Percentiles rank a stretch among this genome's conserved stretches.
These are phyloP conservation scores for Mitragyna speciosa DNA, from an alignment of 257 asterid genomes.

Conservation along the genomic window DNA sequence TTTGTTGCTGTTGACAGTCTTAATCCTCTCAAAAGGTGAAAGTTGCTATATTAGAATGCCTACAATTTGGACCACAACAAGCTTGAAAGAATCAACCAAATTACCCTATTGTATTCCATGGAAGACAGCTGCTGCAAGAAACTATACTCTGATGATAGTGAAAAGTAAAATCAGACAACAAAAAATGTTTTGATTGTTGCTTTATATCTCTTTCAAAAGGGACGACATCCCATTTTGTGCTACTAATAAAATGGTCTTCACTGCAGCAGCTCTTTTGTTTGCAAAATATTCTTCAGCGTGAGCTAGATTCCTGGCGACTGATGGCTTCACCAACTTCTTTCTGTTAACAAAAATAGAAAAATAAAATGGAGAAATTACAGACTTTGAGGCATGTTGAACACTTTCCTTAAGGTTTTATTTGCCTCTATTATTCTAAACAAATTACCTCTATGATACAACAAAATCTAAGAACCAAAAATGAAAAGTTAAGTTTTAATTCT, in stretches of 20 bases:
- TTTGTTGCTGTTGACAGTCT: neutral
- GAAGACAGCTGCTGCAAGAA: slow-evolving; percentile 22
- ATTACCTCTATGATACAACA: too few species aligned
- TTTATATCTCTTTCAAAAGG: slow-evolving; percentile 23
- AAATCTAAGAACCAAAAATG: too few species aligned
- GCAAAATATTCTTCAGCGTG: slow-evolving; percentile 90
- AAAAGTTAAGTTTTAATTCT: too few species aligned
- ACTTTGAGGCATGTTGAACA: too few species aligned
- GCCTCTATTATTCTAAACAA: too few species aligned
- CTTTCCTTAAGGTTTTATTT: too few species aligned
- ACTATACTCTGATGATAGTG: slow-evolving; percentile 24
- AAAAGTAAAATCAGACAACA: slow-evolving; percentile 1
- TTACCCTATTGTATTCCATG: slow-evolving; percentile 5
- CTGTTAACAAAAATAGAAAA: too few species aligned
- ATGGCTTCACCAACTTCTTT: slow-evolving; percentile 78
- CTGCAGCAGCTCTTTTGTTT: slow-evolving; percentile 62
- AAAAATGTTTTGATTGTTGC: slow-evolving; percentile 9
- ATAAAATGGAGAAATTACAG: too few species aligned
- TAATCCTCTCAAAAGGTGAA: slow-evolving; percentile 13
- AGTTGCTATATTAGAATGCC: slow-evolving; percentile 22
- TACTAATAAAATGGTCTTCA: slow-evolving; percentile 25
- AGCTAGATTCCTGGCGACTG: slow-evolving; percentile 68
- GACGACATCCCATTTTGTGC: slow-evolving; percentile 21
- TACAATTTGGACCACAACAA: slow-evolving; percentile 39
- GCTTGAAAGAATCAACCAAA: slow-evolving; percentile 26